Base-by-base conservation (phyloP, 208 protist species). In the Crithidia brevicula region DNA sequence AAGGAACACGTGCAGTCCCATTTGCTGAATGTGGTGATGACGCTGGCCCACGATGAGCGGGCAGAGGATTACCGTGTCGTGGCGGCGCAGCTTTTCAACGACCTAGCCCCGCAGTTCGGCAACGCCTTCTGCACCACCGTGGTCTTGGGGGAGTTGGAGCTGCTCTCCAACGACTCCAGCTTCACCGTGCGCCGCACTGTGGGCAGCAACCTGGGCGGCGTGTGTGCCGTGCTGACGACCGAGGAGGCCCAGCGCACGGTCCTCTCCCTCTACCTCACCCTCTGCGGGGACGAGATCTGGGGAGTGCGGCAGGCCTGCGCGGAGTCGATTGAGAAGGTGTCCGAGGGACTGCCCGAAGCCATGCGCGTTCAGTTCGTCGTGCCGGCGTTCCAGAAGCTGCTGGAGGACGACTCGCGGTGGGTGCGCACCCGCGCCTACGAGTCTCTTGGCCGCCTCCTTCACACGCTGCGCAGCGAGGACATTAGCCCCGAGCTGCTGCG, bases 281-380 rank as follows among this genome's bases (percentile, higher is more conserved):
- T 98, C 31, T 97, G 91, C 61, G 70, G 84, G n/a, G 97, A 99
- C 71, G 96, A 98, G 46, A 96, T 98, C 10, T 98, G 96, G 96
- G 96, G 95, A 18, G 97, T 99, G 30, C 94, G 97, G 7, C 97
- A 98, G 82, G 96, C 95, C 9, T 98, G 96, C 67, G 92, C 89
- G 11, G 94, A 97, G 68, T 81, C 78, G 33, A 82, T 97, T 30
- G 88, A 95, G 57, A 72, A 86, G 3, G 65, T 98, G 9, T 72
- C 81, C 25, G 62, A 83, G 31, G 82, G 76, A 11, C 52, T 98
- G 34, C 75, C 84, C 30, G 67, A 77, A 54, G 81, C 85, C 34
- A 80, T 81, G 47, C 85, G 90, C 0, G 69, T 86, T 8, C 43
- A 65, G 49, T 75, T 83, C 27, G 67, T 98, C 28, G 79, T 96